Evolutionary conservation across 1,284 basidiomycete species (phyloP), one percentile per base, ranked within the genome.

Genomic region (Xerocomus amazonicus): DNA sequence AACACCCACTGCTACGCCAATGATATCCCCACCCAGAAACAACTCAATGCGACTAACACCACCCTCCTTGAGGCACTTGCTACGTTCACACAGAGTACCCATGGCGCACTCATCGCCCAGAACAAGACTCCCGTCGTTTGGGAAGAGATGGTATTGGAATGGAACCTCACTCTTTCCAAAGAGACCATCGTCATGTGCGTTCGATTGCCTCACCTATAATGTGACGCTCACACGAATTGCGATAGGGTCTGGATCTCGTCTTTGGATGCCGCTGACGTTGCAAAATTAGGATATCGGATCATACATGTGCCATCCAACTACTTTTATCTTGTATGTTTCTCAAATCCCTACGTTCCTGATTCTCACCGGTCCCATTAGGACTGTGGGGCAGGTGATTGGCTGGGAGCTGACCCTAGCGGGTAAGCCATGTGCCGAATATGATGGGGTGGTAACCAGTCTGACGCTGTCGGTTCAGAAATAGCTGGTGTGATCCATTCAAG

Each of bases 381-480:
- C 59, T 90, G 89, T 63, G 91, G 93, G 12, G 82, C 70, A 0
- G 91, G 92, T 4, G 81, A 68, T 36, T 94, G 90, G 90, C 59
- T 93, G 17, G 88, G 87, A n/a, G 71, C 72, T 37, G 56, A 71
- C 59, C 70, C 81, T 1, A 41, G 63, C 36, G 73, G 75, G 74
- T 60, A 61, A 33, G 68, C 56, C 47, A 48, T 48, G 28, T 45
- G 42, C 17, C 12, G 16, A 9, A 1, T 14, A 7, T 38, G 13
- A 31, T 36, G 26, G 34, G 23, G 12, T 16, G 14, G 14, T 3
- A 42, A 16, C 8, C 19, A 23, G 19, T 23, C 51, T 60, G 49
- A 65, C 45, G 14, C 44, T 35, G 5, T 41, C 35, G 41, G 10
- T 19, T 31, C 50, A 71, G 75, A 12, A 75, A 76, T 48, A 75